Evolutionary conservation across 257 asterid species (phyloP), one percentile per base, ranked within the genome.

Genomic region (Solanum sejunctum): DNA sequence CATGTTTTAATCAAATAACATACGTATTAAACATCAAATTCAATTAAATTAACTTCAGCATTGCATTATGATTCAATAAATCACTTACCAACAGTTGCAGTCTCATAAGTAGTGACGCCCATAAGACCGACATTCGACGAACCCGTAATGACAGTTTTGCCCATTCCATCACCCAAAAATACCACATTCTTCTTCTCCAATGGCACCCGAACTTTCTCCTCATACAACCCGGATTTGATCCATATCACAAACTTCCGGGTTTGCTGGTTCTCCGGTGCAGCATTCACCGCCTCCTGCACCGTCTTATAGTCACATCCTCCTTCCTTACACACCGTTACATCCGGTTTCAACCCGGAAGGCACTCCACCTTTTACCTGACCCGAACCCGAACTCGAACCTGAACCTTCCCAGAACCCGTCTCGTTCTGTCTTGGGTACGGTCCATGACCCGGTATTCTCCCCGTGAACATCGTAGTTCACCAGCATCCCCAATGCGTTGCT

Each of bases 91-190:
- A 93, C 91, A 3, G 97, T 93, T 12, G 97, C 97, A 21, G 97
- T 85, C 51, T 89, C 84, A 45, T 87, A 90, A n/a, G 97, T 93
- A 39, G 93, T 84, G 43, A 90, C 36, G 1, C 94, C 94, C 32
- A 63, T 73, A 61, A 86, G 83, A 81, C 94, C 94, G n/a, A 89
- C 95, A 41, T 84, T 91, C 87, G 71, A 70, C 11, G 93, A 88
- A 18, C 94, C 97, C 1, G 97, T 87, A 89, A 93, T 91, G 75
- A 92, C 88, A 2, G 95, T 93, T 91, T 89, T 91, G 52, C 97
- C 97, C 88, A 89, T 90, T 39, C 97, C 97, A 64, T 93, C 96
- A 7, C 97, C 97, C 45, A 89, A 32, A 80, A 93, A 91, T 67
- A 92, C 92, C 83, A 93, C 90, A 39, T 93, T 91, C 90, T 43